phyloP scores from a whole-genome alignment of 2,329 filamentous ascomycete genomes.

The Fusarium continuum region DNA sequence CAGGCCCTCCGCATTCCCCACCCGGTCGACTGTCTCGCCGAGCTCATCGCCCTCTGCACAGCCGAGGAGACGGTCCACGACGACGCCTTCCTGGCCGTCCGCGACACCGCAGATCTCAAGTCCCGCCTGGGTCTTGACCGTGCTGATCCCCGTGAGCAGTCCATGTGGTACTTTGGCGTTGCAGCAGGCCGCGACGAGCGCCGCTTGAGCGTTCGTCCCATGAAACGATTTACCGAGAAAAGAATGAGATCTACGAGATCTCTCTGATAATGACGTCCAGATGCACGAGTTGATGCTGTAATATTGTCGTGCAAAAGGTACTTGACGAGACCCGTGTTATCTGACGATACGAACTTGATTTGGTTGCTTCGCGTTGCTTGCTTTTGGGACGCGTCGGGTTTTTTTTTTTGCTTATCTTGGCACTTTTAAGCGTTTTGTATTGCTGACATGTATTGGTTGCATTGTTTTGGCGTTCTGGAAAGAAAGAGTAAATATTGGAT shows the following conservation, averaged over 20 bases:
- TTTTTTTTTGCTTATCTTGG: constrained; percentile 5
- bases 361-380: background rate
- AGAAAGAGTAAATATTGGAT: constrained; percentile 10
- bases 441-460: constrained; percentile 4
- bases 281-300: constrained; percentile 19
- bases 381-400: background rate
- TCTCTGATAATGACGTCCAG: constrained; percentile 39
- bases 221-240: constrained; percentile 58
- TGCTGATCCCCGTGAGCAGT: constrained; percentile 56
- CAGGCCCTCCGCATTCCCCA: constrained; percentile 75
- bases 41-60: constrained; percentile 80
- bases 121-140: constrained; percentile 69
- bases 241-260: constrained; percentile 39
- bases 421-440: constrained; percentile 12
- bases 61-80: constrained; percentile 77
- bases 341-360: constrained; percentile 17
- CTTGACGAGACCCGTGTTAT: background rate
- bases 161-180: constrained; percentile 61
- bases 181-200: constrained; percentile 53
- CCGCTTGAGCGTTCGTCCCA: constrained; percentile 55
- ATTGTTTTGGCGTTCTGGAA: constrained; percentile 36
- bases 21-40: constrained; percentile 74
- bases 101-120: constrained; percentile 73
- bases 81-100: constrained; percentile 74
- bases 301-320: constrained; percentile 19